Conservation (phyloP, 2,329 filamentous ascomycete species). For the Penicillium sp. region DNA sequence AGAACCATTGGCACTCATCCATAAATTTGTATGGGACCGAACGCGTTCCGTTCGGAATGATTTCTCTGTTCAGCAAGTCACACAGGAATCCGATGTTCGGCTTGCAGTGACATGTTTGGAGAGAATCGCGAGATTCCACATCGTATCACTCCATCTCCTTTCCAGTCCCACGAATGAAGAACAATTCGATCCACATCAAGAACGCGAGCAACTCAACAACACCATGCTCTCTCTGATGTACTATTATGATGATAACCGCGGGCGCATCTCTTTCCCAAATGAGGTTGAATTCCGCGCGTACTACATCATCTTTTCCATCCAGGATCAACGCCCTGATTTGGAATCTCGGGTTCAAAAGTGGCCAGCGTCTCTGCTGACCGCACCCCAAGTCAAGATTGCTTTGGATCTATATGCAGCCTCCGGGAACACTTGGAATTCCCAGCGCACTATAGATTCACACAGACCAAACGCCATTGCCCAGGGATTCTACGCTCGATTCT, state of each 20-base stretch:
- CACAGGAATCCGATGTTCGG: conserved; percentile 50
- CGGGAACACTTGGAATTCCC: conserved; percentile 48
- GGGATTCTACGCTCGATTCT: conserved; percentile 55
- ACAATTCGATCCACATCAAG: conserved; percentile 54
- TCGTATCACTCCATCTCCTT: conserved; percentile 56
- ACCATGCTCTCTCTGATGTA: conserved; percentile 57
- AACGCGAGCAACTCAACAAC: conserved; percentile 59
- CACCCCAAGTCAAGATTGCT: conserved; percentile 51
- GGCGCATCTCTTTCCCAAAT: conserved; percentile 48
- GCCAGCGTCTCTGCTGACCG: conserved; percentile 46
- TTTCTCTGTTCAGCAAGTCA: conserved; percentile 57
- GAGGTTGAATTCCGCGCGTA: conserved; percentile 61
- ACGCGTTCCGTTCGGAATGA: conserved; percentile 61
- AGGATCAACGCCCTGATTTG: conserved; percentile 49
- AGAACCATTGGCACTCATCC: conserved; percentile 48
- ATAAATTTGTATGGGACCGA: conserved; percentile 61
- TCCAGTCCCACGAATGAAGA: conserved; percentile 47
- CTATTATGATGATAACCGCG: conserved; percentile 53
- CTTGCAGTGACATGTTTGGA: conserved; percentile 57
- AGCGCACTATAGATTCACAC: conserved; percentile 48
- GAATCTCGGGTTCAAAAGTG: conserved; percentile 55
- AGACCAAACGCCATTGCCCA: conserved; percentile 51
- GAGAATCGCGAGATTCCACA: conserved; percentile 58
- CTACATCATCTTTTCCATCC: conserved; percentile 53
- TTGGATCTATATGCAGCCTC: conserved; percentile 53